These are phyloP conservation scores for Cymodocea nodosa DNA, from an alignment of 116 monocot species.

Conservation along the genomic window DNA sequence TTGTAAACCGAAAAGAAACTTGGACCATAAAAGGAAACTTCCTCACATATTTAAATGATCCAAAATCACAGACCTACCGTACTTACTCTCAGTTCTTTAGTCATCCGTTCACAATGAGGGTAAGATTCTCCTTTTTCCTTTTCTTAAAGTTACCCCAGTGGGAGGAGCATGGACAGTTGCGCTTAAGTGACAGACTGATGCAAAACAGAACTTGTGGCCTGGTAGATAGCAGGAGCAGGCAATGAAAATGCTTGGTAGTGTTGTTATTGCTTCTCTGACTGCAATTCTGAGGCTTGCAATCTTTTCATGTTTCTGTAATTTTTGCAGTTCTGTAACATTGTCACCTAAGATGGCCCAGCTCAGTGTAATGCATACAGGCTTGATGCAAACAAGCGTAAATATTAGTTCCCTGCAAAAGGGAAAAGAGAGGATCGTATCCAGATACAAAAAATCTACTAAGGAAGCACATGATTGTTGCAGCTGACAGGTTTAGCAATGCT, in stretches of 20 bases:
- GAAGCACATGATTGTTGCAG: too few species aligned
- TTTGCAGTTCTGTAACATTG: background rate
- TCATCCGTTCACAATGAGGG: background rate
- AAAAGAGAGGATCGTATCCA: too few species aligned
- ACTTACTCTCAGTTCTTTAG: background rate
- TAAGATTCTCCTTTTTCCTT: background rate
- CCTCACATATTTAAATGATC: background rate
- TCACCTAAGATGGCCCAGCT: too few species aligned
- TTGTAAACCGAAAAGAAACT: background rate
- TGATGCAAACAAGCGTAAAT: too few species aligned
- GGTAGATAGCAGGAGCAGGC: slow-evolving; percentile 1
- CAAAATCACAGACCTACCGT: background rate
- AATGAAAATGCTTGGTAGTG: background rate
- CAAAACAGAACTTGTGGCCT: slow-evolving; percentile 1
- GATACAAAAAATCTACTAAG: too few species aligned
- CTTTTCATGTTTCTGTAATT: too few species aligned
- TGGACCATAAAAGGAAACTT: background rate
- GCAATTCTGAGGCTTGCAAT: too few species aligned
- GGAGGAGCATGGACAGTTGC: background rate
- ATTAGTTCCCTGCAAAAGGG: too few species aligned
- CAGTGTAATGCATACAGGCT: too few species aligned
- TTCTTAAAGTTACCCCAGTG: slow-evolving; percentile 1
- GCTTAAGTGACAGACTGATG: slow-evolving; percentile 2
- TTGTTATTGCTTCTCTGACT: slow-evolving; percentile 3
- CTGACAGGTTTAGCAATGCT: too few species aligned